These are phyloP conservation scores for Skeletonema costatum DNA, from an alignment of 108 stramenopile species.

Conservation along the genomic window DNA sequence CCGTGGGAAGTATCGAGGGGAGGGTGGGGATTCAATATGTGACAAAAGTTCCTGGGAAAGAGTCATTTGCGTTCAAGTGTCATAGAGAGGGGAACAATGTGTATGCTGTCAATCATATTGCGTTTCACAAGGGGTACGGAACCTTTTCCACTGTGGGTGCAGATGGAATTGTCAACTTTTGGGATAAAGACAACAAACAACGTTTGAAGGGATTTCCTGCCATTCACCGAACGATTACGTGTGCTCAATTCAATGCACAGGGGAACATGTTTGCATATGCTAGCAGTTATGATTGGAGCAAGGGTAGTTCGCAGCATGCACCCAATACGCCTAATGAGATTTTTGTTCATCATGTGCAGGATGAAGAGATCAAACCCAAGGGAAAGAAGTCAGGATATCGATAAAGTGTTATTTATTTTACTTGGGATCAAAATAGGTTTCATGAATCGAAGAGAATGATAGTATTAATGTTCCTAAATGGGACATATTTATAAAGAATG, in stretches of 20 bases:
- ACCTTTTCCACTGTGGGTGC: constrained; percentile 92
- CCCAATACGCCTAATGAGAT: constrained; percentile 81
- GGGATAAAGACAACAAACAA: constrained; percentile 96
- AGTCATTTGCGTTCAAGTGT: constrained; percentile 97
- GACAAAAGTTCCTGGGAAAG: constrained; percentile 76
- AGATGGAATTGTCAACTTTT: constrained; percentile 95
- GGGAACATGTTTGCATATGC: constrained; percentile 94
- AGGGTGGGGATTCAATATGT: constrained; percentile 96
- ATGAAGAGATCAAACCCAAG: constrained; percentile 93
- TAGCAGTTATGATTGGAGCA: constrained; percentile 93
- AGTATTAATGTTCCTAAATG: not conserved
- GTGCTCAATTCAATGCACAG: constrained; percentile 85
- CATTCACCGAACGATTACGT: constrained; percentile 70
- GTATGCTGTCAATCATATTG: constrained; percentile 91
- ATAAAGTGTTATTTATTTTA: constrained; percentile 3
- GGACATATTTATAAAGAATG: not conserved
- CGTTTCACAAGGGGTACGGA: constrained; percentile 85
- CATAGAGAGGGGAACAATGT: constrained; percentile 83
- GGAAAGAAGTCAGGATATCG: constrained; percentile 52
- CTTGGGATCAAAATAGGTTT: not conserved
- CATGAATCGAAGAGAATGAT: not conserved
- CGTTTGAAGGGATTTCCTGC: constrained; percentile 85
- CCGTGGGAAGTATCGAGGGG: constrained; percentile 96
- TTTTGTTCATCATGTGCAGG: constrained; percentile 73
- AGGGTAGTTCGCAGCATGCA: constrained; percentile 66